Base-by-base conservation (phyloP, 768 basidiomycete genomes). In the Kwoniella sp. region DNA sequence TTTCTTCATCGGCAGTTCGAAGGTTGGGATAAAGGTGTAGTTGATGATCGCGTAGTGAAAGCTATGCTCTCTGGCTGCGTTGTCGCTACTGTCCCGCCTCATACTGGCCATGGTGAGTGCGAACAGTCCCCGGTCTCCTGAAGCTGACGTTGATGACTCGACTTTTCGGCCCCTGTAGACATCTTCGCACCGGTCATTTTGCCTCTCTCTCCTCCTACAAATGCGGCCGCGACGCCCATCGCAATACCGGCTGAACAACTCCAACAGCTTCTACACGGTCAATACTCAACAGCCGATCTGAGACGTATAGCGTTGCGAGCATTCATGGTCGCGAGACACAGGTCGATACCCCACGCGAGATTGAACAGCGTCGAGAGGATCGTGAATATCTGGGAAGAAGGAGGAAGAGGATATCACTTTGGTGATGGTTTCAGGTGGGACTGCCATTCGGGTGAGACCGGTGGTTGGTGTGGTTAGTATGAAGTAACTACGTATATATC, bases 11-110 rank as follows among this genome's bases (percentile, higher is more conserved):
- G 41, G 15, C 47, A 70, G 69, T 70, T 70, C 26, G 69, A 70
- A 29, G 61, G 58, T 13, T 70, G 69, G 69, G 29, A 63, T 11
- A 17, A 61, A 20, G 69, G 65, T 22, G 28, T 54, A 17, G 29
- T 66, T 0, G 65, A 66, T 51, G 58, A 66, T 30, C 29, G 66
- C 17, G 60, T 70, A 25, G 63, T 61, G 8, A 56, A 73, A 53
- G 71, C 71, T 22, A 65, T 73, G 62, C 52, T 70, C 8, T 69
- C 68, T 15, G 71, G 71, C 1, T 73, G 71, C 34, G 50, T 73
- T 5, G 71, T 73, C 0, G 71, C 71, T 2, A 69, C 55, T 8
- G 71, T 66, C 25, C 59, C 61, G 4, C 71, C 71, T 4, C 51
- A 65, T 8, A 41, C 61, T 4, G 38, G 63, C 25, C 62, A 67